Base-by-base conservation (phyloP, 2,329 filamentous ascomycete species). In the Leptosphaerulina australis region DNA sequence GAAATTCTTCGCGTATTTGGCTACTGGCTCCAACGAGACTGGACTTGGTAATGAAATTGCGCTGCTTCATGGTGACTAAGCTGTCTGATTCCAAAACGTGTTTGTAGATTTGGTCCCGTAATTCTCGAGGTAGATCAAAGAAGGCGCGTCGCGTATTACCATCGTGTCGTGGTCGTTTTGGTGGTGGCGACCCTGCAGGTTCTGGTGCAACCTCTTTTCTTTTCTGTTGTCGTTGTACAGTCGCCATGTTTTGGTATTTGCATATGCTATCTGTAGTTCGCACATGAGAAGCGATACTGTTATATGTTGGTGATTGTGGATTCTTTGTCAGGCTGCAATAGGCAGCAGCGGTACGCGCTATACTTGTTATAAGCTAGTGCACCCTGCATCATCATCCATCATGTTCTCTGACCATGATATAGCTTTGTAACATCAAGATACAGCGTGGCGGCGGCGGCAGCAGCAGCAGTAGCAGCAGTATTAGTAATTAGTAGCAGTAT, bases 91-190 rank as follows among this genome's bases (percentile, higher is more conserved):
- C 15, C 3, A 62, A 20, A 11, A 61, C 24, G 31, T 56, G 47
- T 31, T 44, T 48, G 53, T 62, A 58, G 28, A 63, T 60, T 24
- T 58, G 52, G 40, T 62, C 56, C 10, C 56, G 41, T 1, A 63
- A 36, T 43, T 63, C 58, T 21, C 54, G 45, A 4, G 60, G 60
- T 3, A 62, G 52, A 1, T 47, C 39, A 24, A 62, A 53, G 33
- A 62, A 58, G 3, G 31, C 24, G 2, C 45, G 24, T 5, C 34
- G 12, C 17, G 40, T 41, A 9, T 14, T 8, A 10, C 14, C 22
- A 11, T 17, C 2, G 18, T 35, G 45, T n/a, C 11, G 39, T 7
- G 39, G 31, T 34, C 31, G 31, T 34, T 34, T 34, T n/a, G 31
- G 33, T 3, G 11, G 33, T 35, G 33, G 33, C 4, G 33, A 35